phyloP scores from a whole-genome alignment of 208 protist species.

The Crithidia sp. region DNA sequence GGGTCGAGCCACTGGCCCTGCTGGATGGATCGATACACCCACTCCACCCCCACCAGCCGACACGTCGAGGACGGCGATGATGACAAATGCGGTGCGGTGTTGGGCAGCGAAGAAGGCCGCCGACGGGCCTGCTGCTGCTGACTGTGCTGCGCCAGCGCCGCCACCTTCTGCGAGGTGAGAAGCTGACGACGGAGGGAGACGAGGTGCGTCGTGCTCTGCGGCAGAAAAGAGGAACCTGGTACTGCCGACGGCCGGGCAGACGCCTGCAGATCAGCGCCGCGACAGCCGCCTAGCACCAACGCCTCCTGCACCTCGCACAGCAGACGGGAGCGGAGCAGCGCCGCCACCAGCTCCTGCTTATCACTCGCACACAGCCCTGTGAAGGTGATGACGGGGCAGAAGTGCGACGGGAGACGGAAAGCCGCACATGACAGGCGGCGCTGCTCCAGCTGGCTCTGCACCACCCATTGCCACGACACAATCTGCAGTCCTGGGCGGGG shows the following conservation, averaged over 20 bases:
- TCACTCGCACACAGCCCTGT: constrained; percentile 42
- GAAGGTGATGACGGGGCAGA: constrained; percentile 58
- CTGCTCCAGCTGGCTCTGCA: constrained; percentile 39
- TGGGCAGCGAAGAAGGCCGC: neutral
- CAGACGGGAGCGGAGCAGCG: constrained; percentile 33
- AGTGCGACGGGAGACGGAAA: constrained; percentile 43
- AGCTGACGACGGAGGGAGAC: constrained; percentile 30
- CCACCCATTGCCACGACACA: constrained; percentile 62
- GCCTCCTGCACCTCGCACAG: constrained; percentile 47
- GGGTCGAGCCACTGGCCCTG: constrained; percentile 59
- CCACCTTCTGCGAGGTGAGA: constrained; percentile 41
- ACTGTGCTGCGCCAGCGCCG: constrained; percentile 30
- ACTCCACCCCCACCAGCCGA: constrained; percentile 56
- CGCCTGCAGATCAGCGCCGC: neutral
- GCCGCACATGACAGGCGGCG: constrained; percentile 36
- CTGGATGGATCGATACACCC: constrained; percentile 52
- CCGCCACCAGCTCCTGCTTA: constrained; percentile 30
- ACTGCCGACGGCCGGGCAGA: neutral
- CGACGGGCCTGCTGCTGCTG: constrained; percentile 6
- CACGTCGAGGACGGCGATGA: constrained; percentile 25
- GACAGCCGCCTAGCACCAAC: constrained; percentile 31
- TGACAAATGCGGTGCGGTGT: neutral
- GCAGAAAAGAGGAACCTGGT: neutral
- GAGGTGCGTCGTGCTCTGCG: constrained; percentile 62
- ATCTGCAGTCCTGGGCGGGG: constrained; percentile 64